phyloP scores from a whole-genome alignment of 352 stramenopile species.

The Pythium periplocum region DNA sequence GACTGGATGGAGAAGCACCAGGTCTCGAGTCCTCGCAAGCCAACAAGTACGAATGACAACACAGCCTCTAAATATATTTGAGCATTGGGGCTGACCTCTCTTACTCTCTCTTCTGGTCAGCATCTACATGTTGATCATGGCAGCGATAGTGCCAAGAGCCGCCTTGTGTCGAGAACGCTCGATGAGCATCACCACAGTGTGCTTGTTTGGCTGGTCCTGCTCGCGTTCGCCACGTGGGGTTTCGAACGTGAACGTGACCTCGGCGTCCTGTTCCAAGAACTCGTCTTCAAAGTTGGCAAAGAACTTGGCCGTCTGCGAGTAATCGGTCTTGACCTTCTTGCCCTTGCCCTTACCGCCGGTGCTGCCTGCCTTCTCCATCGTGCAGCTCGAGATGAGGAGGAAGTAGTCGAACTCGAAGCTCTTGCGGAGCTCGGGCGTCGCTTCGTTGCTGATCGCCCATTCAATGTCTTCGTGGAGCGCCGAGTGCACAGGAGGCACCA shows the following conservation, averaged over 20 bases:
- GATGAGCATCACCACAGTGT: slow-evolving; percentile 75
- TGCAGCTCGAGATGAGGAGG: slow-evolving; percentile 63
- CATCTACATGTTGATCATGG: slow-evolving; percentile 77
- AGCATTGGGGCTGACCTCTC: background rate
- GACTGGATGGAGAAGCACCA: slow-evolving; percentile 52
- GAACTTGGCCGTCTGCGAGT: slow-evolving; percentile 64
- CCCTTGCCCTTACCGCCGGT: slow-evolving; percentile 31
- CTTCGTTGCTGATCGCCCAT: slow-evolving; percentile 75
- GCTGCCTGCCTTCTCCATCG: slow-evolving; percentile 41
- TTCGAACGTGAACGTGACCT: slow-evolving; percentile 68
- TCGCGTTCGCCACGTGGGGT: slow-evolving; percentile 62
- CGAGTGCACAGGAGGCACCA: slow-evolving; percentile 73
- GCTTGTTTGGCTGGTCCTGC: slow-evolving; percentile 43
- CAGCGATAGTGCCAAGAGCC: slow-evolving; percentile 63
- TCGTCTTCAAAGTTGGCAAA: slow-evolving; percentile 87
- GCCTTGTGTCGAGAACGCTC: slow-evolving; percentile 76
- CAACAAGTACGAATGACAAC: too few species aligned
- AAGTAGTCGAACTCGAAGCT: slow-evolving; percentile 85
- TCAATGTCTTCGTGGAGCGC: slow-evolving; percentile 84
- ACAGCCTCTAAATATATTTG: slow-evolving; percentile 7
- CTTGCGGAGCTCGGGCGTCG: slow-evolving; percentile 46
- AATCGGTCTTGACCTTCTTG: slow-evolving; percentile 74
- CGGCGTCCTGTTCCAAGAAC: slow-evolving; percentile 72
- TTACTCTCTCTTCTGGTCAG: background rate
- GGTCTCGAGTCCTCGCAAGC: background rate